Evolutionary conservation across 768 basidiomycete genomes (phyloP).

Genomic region (Termitomyces eurrhizus): DNA sequence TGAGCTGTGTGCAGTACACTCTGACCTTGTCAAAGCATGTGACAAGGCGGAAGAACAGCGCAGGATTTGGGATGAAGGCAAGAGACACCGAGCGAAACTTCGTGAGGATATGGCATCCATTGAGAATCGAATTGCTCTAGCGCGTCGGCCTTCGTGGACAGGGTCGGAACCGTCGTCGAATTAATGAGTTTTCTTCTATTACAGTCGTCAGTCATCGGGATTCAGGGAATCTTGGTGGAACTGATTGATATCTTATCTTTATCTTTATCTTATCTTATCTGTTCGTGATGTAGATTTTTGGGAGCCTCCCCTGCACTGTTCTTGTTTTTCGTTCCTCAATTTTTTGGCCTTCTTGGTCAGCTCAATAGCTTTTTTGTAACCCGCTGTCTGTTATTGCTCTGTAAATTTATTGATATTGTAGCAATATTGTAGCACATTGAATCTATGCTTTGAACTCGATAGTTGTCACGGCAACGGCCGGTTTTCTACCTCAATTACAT

Average conservation of each 20-base stretch:
- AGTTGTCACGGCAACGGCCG: neutral
- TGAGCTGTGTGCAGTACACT: slow-evolving; percentile 28
- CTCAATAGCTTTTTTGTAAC: neutral
- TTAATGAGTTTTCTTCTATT: neutral
- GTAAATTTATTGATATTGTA: slow-evolving; percentile 2
- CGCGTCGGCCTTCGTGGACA: slow-evolving; percentile 10
- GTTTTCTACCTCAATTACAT: neutral
- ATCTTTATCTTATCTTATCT: neutral
- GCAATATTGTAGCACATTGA: neutral
- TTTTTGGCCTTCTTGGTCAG: too few relatives aligned
- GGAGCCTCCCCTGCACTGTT: too few relatives aligned
- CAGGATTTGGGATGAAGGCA: slow-evolving; percentile 29
- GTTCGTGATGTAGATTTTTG: neutral
- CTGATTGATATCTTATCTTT: too few relatives aligned
- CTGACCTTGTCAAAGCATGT: slow-evolving; percentile 26
- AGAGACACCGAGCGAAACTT: slow-evolving; percentile 26
- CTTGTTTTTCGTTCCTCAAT: neutral
- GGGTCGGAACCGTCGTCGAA: neutral
- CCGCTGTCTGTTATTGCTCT: neutral
- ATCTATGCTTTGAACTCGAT: neutral
- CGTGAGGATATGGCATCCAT: slow-evolving; percentile 25
- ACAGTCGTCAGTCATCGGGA: neutral
- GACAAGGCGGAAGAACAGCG: slow-evolving; percentile 25
- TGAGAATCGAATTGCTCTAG: slow-evolving; percentile 10
- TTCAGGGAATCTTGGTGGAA: neutral